Evolutionary conservation across 352 stramenopile species (phyloP).

Genomic region (Phytophthora cryptogea): DNA sequence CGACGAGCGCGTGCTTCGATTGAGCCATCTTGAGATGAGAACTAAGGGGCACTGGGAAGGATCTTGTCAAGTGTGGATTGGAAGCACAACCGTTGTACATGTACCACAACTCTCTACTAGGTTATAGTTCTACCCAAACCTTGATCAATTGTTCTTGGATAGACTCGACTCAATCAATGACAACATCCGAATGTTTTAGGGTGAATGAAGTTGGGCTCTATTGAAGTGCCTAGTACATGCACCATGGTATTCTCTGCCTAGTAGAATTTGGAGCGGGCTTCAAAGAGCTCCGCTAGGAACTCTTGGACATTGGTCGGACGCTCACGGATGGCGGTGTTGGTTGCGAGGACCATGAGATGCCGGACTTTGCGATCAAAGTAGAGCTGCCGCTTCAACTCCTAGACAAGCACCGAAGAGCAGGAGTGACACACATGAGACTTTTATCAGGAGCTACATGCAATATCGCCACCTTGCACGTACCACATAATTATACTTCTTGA

Average conservation of each 20-base stretch:
- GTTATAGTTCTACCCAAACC: neutral
- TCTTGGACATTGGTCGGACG: slow-evolving; percentile 49
- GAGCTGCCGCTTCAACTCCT: slow-evolving; percentile 70
- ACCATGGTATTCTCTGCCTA: slow-evolving; percentile 14
- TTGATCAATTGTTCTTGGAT: no score
- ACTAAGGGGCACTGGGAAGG: neutral
- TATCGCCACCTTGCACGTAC: slow-evolving; percentile 29
- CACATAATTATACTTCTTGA: slow-evolving; percentile 77
- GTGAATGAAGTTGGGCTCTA: no score
- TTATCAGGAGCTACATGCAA: neutral
- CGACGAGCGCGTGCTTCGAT: slow-evolving; percentile 16
- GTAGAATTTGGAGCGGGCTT: slow-evolving; percentile 71
- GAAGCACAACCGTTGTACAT: no score
- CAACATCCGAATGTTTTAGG: no score
- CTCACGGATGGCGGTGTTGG: slow-evolving; percentile 66
- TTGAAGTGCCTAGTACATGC: no score
- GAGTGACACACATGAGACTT: neutral
- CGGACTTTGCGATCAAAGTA: slow-evolving; percentile 85
- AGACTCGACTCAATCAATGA: neutral
- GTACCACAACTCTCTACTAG: no score
- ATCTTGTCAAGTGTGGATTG: neutral
- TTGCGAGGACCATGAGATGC: slow-evolving; percentile 64
- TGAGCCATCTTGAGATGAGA: slow-evolving; percentile 3
- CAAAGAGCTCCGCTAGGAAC: slow-evolving; percentile 75
- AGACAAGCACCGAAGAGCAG: neutral